Evolutionary conservation across 345 rosid genomes (phyloP).

Genomic region (Dipteronia dyeriana): DNA sequence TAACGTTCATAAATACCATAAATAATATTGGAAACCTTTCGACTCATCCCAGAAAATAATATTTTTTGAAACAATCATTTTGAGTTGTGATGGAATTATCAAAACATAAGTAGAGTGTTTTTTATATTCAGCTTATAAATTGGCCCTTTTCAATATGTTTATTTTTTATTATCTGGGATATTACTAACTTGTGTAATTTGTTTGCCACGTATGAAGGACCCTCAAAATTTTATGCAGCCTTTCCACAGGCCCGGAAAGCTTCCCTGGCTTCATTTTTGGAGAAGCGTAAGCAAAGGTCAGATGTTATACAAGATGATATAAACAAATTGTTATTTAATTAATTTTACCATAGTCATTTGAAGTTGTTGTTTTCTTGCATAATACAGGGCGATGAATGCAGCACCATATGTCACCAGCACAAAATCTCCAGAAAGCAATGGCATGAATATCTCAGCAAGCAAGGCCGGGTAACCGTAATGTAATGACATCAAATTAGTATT

Average conservation of each 20-base stretch:
- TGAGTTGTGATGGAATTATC: neutral
- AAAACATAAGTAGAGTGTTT: neutral
- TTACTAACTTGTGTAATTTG: neutral
- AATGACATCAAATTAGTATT: neutral
- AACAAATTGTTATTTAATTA: neutral
- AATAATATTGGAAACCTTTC: neutral
- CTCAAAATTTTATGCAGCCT: constrained; percentile 27
- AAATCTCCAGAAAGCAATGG: constrained; percentile 42
- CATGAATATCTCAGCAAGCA: constrained; percentile 29
- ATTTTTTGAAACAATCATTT: neutral
- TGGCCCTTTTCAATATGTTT: neutral
- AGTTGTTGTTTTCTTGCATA: neutral
- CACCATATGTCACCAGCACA: constrained; percentile 54
- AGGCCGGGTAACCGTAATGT: constrained; percentile 13
- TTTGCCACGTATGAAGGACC: constrained; percentile 4
- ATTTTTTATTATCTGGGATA: neutral
- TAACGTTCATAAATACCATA: neutral
- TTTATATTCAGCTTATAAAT: neutral
- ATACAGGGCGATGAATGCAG: constrained; percentile 55
- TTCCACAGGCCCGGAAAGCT: constrained; percentile 94
- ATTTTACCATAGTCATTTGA: neutral
- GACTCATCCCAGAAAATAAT: neutral
- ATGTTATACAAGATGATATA: neutral
- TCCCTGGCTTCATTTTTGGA: constrained; percentile 95
- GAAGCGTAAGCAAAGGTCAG: constrained; percentile 94